Base-by-base conservation (phyloP, 768 basidiomycete genomes). In the Coprinellus aureogranulatus region DNA sequence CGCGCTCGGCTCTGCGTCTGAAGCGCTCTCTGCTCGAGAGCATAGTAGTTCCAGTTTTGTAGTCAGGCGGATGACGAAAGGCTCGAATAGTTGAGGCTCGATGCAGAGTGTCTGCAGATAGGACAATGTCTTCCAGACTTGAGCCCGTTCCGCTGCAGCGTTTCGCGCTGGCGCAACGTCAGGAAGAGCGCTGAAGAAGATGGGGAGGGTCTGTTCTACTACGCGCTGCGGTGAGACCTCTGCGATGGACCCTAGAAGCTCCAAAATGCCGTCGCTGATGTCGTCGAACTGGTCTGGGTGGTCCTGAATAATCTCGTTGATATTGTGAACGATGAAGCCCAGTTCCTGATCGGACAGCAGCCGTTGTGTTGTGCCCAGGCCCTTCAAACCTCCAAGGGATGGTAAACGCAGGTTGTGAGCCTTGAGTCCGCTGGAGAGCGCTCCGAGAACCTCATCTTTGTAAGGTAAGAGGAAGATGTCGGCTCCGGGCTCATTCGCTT, bases 31-130 rank as follows among this genome's bases (percentile, higher is more conserved):
- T 41, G 70, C 58, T 4, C 75, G 66, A 45, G 79, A 68, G 61
- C 85, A 86, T n/a, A 90, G 69, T 0, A 88, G 65, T 49, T 92
- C 89, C 28, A 98, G 76, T 69, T 92, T 92, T 3, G 88, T 82
- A 2, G 78, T 82, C 23, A 97, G 75, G 18, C 91, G 85, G 47
- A 92, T 79, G 53, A 92, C 84, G 26, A 98, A 79, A 4, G 79
- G 86, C 66, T 92, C 92, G 69, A 96, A 98, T n/a, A 98, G 79
- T 14, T 83, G 77, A 0, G 87, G 79, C 40, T 87, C 85, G 9
- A 82, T 65, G 68, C 92, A 97, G 12, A 99, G 79, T 14, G 77
- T 80, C 53, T 83, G 81, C 45, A 98, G 79, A 14, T 86, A 81
- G 11, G 78, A 75, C 54, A 98, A 80, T 39, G 81, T 80, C 37